Evolutionary conservation across 2,329 filamentous ascomycete genomes (phyloP), one percentile per base, ranked within the genome.

Genomic region (Xylaria sp.): DNA sequence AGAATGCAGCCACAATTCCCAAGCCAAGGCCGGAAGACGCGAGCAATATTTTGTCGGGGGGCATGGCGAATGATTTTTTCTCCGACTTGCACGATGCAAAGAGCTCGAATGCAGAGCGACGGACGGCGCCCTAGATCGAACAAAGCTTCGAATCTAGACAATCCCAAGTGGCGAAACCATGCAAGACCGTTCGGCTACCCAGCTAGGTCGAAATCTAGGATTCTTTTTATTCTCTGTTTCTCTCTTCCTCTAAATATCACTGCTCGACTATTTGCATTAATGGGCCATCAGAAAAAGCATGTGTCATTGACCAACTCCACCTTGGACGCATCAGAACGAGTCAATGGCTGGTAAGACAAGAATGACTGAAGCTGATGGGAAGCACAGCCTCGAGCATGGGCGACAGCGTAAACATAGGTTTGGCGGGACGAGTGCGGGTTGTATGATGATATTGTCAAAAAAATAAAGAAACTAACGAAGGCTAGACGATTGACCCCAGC

Each of bases 1-100:
- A 75, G 20, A 77, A 70, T 31, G 73, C 46, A 9, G 70, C 66
- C 56, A 77, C 72, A 28, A 73, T 48, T 3, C 72, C 77, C 25
- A 79, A 68, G 64, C 75, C 76, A 15, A 74, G 67, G 58, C 73
- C 75, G 3, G 77, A 75, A 58, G 68, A 74, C 5, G 73, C 72
- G 57, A 78, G 67, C 59, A 69, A 23, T 33, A 36, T 4, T 18
- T 33, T 60, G 12, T 63, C 54, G 63, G 67, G 61, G 13, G 65
- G 20, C 67, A 72, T 72, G 36, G 49, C 20, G 41, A 39, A 43
- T 9, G 23, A 59, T 20, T 10, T 20, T 49, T 25, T 18, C 36
- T 2, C 28, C 28, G 36, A 41, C 12, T 9, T 28, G 36, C 25
- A 56, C 20, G 31, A 46, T n/a, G 13, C 15, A 49, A 23, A 5